A percentile compares a stretch with the other conserved stretches of the same genome.
Evolutionary conservation across 495 filamentous ascomycete genomes (phyloP).

Genomic region (Penicillium maclennaniae): DNA sequence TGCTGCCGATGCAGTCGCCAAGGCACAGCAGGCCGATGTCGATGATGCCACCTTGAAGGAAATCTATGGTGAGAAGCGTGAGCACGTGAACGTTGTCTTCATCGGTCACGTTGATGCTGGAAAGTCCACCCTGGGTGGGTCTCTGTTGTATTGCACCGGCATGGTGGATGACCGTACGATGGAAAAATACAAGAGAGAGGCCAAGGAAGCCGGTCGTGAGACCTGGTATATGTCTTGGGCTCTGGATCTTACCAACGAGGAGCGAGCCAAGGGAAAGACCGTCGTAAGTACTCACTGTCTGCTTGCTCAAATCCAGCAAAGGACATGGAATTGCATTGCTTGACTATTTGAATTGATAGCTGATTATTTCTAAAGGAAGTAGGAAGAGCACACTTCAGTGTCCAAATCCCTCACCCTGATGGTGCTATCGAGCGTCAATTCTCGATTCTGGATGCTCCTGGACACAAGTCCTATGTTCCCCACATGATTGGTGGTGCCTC

Average conservation of each 20-base stretch:
- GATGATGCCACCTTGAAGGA: constrained; percentile 89
- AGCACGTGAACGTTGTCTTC: constrained; percentile 98
- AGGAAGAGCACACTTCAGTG: constrained; percentile 93
- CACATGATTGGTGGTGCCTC: constrained; percentile 97
- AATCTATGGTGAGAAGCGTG: constrained; percentile 84
- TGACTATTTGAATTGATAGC: too few species aligned
- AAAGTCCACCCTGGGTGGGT: constrained; percentile 91
- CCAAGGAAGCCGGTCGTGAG: constrained; percentile 92
- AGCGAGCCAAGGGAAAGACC: constrained; percentile 95
- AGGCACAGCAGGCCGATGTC: constrained; percentile 84
- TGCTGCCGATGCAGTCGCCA: constrained; percentile 76
- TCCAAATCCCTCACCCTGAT: constrained; percentile 59
- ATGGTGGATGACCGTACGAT: constrained; percentile 99
- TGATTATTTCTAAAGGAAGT: constrained; percentile 54
- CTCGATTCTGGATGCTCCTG: constrained; percentile 92
- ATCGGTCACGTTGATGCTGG: constrained; percentile 97
- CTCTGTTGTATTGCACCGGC: constrained; percentile 85
- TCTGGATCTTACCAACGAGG: constrained; percentile 92
- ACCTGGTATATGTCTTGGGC: constrained; percentile 99
- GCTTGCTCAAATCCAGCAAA: too few species aligned
- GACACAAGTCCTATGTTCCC: constrained; percentile 94
- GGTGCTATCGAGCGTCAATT: constrained; percentile 53
- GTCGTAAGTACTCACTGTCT: constrained; percentile 37
- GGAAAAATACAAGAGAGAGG: constrained; percentile 96
- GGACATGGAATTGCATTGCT: too few species aligned